Percentiles rank a stretch among this genome's conserved stretches.
These are phyloP conservation scores for Polytrichum formosum DNA, from an alignment of 225 moss, liverwort and hornwort species.

Conservation along the genomic window DNA sequence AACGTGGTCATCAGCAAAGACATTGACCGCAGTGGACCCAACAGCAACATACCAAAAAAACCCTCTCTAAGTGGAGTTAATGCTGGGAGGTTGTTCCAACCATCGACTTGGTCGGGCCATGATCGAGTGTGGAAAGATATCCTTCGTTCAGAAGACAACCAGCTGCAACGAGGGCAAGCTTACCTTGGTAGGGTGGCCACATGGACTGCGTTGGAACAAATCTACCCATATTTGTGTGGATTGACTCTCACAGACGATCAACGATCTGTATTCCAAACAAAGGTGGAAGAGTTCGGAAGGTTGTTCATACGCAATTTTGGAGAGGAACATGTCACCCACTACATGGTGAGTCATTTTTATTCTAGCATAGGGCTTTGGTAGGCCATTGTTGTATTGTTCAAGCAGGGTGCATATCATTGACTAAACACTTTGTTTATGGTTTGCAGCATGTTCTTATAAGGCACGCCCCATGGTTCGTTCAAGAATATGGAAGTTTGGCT, in stretches of 20 bases:
- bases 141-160: neutral
- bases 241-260: neutral
- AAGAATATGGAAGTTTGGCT: neutral
- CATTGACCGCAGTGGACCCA: neutral
- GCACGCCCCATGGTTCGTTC: neutral
- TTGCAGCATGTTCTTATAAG: neutral
- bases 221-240: neutral
- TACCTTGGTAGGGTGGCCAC: neutral
- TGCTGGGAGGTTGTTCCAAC: neutral
- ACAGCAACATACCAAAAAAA: neutral
- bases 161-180: neutral
- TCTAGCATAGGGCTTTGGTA: no score
- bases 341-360: neutral
- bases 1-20: conserved; percentile 5
- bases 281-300: neutral
- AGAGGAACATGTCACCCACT: neutral
- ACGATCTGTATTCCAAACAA: neutral
- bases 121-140: neutral
- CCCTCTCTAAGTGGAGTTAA: neutral
- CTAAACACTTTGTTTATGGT: neutral
- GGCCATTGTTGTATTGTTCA: no score
- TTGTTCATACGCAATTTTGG: neutral
- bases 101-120: neutral
- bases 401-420: no score
- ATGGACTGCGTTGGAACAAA: neutral